These are phyloP conservation scores for Chlorella sp. DNA, from an alignment of 139 green algal species.

Conservation along the genomic window DNA sequence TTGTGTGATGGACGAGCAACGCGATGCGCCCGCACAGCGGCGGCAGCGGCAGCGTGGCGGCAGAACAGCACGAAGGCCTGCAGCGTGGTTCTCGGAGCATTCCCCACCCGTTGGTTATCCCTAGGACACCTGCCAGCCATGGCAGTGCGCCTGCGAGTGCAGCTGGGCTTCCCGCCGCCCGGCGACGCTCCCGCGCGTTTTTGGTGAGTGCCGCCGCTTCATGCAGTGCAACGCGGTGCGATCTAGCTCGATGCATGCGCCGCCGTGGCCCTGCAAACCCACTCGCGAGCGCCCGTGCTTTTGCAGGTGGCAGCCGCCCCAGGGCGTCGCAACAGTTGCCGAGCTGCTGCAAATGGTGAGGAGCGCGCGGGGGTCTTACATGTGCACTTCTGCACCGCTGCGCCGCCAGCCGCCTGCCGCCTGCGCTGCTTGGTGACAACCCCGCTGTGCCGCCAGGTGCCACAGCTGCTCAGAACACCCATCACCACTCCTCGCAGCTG, in stretches of 20 bases:
- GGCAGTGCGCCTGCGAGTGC: constrained; percentile 1
- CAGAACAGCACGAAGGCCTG: too few species aligned
- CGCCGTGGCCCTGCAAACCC: too few species aligned
- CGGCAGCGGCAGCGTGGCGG: too few species aligned
- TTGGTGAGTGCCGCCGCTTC: neutral
- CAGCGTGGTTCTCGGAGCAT: too few species aligned
- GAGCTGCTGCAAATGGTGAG: constrained; percentile 9
- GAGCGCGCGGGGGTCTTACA: too few species aligned
- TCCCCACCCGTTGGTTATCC: too few species aligned
- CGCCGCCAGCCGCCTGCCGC: neutral
- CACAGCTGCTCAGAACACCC: too few species aligned
- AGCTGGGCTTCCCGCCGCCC: neutral
- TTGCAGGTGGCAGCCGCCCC: constrained; percentile 18
- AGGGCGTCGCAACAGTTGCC: neutral
- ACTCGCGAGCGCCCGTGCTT: too few species aligned
- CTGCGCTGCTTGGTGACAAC: neutral
- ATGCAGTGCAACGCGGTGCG: neutral
- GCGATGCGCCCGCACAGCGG: too few species aligned
- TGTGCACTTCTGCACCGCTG: too few species aligned
- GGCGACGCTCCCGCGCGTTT: neutral
- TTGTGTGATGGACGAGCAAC: too few species aligned
- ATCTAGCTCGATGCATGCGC: neutral
- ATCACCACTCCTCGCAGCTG: constrained; percentile 14
- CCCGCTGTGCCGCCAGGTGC: neutral
- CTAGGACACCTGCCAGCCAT: too few species aligned